Evolutionary conservation across 2,329 filamentous ascomycete genomes (phyloP).

Genomic region (Clarireedia sp.): DNA sequence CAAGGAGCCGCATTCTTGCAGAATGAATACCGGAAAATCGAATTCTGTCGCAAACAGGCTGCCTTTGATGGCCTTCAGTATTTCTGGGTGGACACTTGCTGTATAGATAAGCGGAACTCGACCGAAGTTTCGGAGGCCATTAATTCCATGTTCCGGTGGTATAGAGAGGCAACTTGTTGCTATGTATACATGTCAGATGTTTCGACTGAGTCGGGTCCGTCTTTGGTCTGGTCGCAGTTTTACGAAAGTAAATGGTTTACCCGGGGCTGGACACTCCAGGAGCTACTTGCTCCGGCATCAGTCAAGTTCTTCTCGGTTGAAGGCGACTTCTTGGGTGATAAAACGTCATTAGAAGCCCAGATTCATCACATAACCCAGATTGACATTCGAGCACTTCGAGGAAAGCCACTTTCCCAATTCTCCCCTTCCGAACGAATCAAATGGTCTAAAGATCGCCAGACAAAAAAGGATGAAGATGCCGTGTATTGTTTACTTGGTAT

Average conservation of each 20-base stretch:
- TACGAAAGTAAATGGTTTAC: neutral
- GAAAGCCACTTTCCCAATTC: neutral
- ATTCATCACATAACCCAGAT: neutral
- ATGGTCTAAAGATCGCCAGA: constrained; percentile 32
- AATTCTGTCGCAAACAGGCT: constrained; percentile 5
- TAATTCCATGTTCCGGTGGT: constrained; percentile 18
- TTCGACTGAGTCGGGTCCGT: constrained; percentile 8
- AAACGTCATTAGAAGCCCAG: neutral
- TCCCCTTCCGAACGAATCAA: constrained; percentile 17
- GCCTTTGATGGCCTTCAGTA: constrained; percentile 4
- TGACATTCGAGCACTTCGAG: neutral
- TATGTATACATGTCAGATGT: constrained; percentile 16
- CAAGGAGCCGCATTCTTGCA: neutral
- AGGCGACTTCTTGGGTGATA: neutral
- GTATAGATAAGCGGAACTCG: constrained; percentile 14
- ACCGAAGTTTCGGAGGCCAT: constrained; percentile 13
- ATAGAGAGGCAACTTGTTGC: constrained; percentile 10
- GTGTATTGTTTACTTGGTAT: constrained; percentile 38
- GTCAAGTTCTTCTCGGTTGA: neutral
- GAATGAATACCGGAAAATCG: constrained; percentile 1
- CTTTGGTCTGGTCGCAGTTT: no score
- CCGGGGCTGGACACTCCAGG: neutral
- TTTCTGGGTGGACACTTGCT: constrained; percentile 17
- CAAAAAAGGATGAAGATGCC: constrained; percentile 32
- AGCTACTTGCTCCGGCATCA: neutral